Evolutionary conservation across 2,329 filamentous ascomycete species (phyloP), one percentile per base, ranked within the genome.

Genomic region (Raffaelea ambrosiae): DNA sequence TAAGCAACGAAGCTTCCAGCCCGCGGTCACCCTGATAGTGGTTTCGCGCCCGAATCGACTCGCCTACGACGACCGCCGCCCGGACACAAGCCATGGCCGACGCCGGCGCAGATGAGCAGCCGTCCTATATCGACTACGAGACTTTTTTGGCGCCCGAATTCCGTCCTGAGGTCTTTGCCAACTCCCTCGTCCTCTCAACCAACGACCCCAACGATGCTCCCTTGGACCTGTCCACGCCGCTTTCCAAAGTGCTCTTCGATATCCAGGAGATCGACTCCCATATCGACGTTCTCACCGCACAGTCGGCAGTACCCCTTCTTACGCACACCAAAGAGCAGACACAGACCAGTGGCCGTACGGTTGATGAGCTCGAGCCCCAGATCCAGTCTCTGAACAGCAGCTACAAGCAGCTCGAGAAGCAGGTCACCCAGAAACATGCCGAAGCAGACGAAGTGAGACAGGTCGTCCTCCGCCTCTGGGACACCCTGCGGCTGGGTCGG

Each of bases 201-300:
- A 97, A 97, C 72, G 95, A 96, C 68, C 76, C 88, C 50, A 87
- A 84, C 56, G 93, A 97, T 67, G 84, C 84, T 2, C 86, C 88
- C 7, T 79, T 97, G 58, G 93, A 98, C 65, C 84, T 98, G 49
- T 91, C 89, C 5, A 97, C 93, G 16, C 91, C 93, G 3, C 77
- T 98, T 43, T 95, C 90, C 5, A 82, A 88, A 47, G 90, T 96
- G 5, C 81, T 97, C 7, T 98, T 98, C 67, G 93, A 98, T 66
- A 84, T 93, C 3, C 93, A 97, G 63, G 93, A 97, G 66, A 85
- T 98, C 55, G 91, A 97, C 67, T 95, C 90, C 0, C 89, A 95
- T 62, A 95, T 98, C 54, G 88, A 98, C 64, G 78, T 80, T 3
- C 76, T 97, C 38, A 94, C 91, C 5, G 93, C 89, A 3, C 83